Base-by-base conservation (phyloP, 768 basidiomycete genomes). In the Boletus bicolor region DNA sequence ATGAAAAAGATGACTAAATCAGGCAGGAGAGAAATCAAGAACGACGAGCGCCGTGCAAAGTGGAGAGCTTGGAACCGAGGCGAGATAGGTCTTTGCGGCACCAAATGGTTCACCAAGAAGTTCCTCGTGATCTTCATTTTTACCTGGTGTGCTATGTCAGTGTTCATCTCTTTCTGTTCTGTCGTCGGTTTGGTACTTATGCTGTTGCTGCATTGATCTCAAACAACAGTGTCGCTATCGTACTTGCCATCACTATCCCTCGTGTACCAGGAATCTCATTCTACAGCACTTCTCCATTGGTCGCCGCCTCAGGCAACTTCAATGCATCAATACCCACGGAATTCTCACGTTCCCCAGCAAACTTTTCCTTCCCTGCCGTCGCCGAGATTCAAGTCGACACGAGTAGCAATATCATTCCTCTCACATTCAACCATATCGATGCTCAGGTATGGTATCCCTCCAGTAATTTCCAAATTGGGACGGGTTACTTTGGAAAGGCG, bases 311-410 rank as follows among this genome's bases (percentile, higher is more conserved):
- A 0, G 83, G 82, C 24, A 61, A 57, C 36, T 91, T 81, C 76
- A 80, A 82, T 47, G 62, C 74, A 19, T 78, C 81, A 7, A 74
- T 90, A 44, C 79, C 82, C 2, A 78, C 77, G 1, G 69, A 73
- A 36, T 96, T 98, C 75, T 85, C 81, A 36, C 83, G 90, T 55
- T 70, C 77, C 1, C 93, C 93, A 0, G 86, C 94, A 52, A 96
- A 96, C 72, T 98, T 96, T 72, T 83, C 87, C 36, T 98, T 98
- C 78, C 82, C 89, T 4, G 91, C 86, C 0, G 77, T 78, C 43
- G 83, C 92, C 17, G 78, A 86, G 21, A 75, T 98, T 11, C 81
- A 91, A 72, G 78, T 91, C 47, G 83, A 96, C 72, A 93, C 91
- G 9, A 75, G 73, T 14, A 73, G 74, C 62, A 94, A 89, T 64